These are phyloP conservation scores for Diaporthe sp. DNA, from an alignment of 2,329 filamentous ascomycete species.

Conservation along the genomic window DNA sequence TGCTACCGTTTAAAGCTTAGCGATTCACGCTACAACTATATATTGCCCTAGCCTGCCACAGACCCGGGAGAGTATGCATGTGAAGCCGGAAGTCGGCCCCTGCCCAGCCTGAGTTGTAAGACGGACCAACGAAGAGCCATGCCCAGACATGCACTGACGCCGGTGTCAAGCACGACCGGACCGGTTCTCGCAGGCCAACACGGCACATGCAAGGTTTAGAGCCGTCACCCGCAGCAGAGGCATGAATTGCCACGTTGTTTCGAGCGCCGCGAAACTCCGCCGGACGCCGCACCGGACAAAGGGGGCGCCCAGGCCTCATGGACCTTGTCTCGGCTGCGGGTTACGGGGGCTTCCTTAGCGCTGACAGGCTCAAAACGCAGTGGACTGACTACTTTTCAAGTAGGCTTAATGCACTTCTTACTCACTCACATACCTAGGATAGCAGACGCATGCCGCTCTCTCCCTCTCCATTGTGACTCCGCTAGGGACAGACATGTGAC, in stretches of 20 bases:
- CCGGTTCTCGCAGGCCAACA: constrained; percentile 31
- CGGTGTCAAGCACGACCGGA: constrained; percentile 9
- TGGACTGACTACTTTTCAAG: background rate
- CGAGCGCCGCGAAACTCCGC: constrained; percentile 2
- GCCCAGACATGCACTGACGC: constrained; percentile 17
- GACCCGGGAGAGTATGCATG: background rate
- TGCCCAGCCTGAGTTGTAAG: constrained; percentile 30
- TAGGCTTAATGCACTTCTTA: constrained; percentile 16
- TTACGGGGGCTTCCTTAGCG: background rate
- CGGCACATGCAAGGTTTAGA: background rate
- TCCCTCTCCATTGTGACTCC: background rate
- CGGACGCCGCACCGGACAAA: background rate
- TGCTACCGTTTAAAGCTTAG: background rate
- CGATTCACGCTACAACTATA: background rate
- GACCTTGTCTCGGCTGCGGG: constrained; percentile 1
- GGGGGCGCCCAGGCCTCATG: background rate
- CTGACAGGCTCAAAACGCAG: background rate
- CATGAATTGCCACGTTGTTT: background rate
- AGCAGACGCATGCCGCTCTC: background rate
- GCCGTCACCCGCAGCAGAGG: background rate
- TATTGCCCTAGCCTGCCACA: background rate
- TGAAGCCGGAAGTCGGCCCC: constrained; percentile 23
- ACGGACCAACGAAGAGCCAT: constrained; percentile 22
- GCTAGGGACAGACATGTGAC: constrained; percentile 25
- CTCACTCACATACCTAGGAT: no score